Base-by-base conservation (phyloP, 176 grass and related monocot genomes). In the Tillandsia fasciculata region DNA sequence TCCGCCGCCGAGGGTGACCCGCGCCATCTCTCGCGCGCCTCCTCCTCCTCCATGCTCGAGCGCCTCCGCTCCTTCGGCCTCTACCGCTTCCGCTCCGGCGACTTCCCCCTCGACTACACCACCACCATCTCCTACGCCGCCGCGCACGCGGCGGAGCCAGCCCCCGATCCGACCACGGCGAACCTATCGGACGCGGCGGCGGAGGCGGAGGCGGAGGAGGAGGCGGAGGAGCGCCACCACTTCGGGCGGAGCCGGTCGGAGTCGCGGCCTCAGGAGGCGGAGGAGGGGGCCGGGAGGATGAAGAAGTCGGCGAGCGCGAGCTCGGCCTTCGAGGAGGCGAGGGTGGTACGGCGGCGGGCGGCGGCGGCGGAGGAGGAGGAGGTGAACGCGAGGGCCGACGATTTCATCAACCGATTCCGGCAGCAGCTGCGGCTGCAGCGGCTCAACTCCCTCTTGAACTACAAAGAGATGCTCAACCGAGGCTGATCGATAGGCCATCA, bases 361-460 rank as follows among this genome's bases (percentile, higher is more conserved):
- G 59, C 65, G 26, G 24, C 47, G 12, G 80, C 77, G 12, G 67
- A 58, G 10, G 84, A 79, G 69, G 84, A 87, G 54, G 82, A 48
- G 65, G 76, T 57, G 29, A 29, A 57, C 2, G 68, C 72, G 2
- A 23, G 63, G 57, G 87, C 59, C 53, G 85, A 83, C 8, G 73
- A 72, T 8, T 76, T 88, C 88, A 61, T 64, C 0, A 75, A 26
- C 33, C 20, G 71, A 3, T 85, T 81, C 52, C 26, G 83, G 74
- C 76, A 96, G 67, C 87, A 96, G 73, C 84, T 96, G 66, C 75
- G 85, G 22, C 84, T 96, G 59, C 93, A 96, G 84, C 77, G 93
- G 74, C 77, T 90, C 29, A 86, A 96, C 78, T 96, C 93, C 75
- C 69, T 91, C 26, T 48, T 91, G 70, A 84, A 78, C 73, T 87